These are phyloP conservation scores for Xylaria sp. DNA, from an alignment of 2,329 filamentous ascomycete species.

Conservation along the genomic window DNA sequence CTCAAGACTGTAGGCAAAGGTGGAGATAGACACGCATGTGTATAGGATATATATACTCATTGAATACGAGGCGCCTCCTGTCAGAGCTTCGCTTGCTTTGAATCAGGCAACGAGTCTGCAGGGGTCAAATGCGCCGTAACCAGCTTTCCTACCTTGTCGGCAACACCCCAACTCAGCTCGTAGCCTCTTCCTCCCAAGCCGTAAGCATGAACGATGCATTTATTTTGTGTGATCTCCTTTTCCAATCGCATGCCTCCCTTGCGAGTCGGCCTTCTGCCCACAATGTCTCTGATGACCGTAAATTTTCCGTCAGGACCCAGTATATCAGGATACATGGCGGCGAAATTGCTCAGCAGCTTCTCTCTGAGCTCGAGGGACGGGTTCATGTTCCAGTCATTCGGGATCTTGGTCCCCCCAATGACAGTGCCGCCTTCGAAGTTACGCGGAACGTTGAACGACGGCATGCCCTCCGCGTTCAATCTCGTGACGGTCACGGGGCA, in stretches of 20 bases:
- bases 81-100: slow-evolving; percentile 5
- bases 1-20: neutral
- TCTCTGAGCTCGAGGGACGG: slow-evolving; percentile 44
- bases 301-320: slow-evolving; percentile 26
- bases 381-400: slow-evolving; percentile 48
- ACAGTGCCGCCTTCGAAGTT: slow-evolving; percentile 58
- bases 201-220: slow-evolving; percentile 49
- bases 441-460: slow-evolving; percentile 59
- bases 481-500: slow-evolving; percentile 45
- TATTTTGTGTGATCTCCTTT: slow-evolving; percentile 36
- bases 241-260: slow-evolving; percentile 49
- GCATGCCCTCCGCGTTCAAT: slow-evolving; percentile 57
- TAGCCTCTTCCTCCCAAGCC: slow-evolving; percentile 57
- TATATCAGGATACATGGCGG: slow-evolving; percentile 29
- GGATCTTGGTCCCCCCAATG: slow-evolving; percentile 61
- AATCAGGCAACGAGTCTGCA: neutral
- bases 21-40: neutral
- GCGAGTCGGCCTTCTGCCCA: slow-evolving; percentile 42
- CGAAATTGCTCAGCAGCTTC: slow-evolving; percentile 39
- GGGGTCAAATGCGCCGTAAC: slow-evolving; percentile 28
- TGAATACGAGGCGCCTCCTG: neutral
- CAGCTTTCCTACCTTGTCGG: slow-evolving; percentile 42
- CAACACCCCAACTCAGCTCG: slow-evolving; percentile 57
- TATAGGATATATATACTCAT: neutral
- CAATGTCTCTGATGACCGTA: slow-evolving; percentile 38